Evolutionary conservation across 2,329 filamentous ascomycete genomes (phyloP).

Genomic region (Trichoderma oligosporum): DNA sequence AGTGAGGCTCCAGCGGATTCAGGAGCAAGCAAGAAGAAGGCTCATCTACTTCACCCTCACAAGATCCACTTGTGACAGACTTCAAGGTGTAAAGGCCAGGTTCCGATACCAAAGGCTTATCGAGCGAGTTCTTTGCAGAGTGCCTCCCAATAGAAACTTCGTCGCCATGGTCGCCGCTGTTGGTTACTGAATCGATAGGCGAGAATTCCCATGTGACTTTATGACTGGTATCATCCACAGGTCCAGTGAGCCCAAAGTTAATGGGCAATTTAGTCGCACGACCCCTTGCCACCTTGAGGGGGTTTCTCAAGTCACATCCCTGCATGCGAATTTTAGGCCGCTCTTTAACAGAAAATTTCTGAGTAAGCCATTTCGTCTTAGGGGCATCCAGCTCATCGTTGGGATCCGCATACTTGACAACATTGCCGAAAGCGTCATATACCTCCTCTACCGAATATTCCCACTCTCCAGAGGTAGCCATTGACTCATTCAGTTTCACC

Average conservation of each 20-base stretch:
- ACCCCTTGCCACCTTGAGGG: conserved; percentile 79
- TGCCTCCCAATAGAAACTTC: conserved; percentile 55
- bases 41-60: conserved; percentile 83
- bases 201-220: conserved; percentile 79
- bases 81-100: conserved; percentile 84
- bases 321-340: conserved; percentile 69
- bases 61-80: conserved; percentile 74
- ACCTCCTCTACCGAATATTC: conserved; percentile 89
- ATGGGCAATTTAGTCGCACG: conserved; percentile 66
- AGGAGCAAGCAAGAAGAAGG: conserved; percentile 89
- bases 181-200: conserved; percentile 63
- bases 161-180: conserved; percentile 65
- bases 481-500: conserved; percentile 86
- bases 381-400: conserved; percentile 67
- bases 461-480: conserved; percentile 76
- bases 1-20: conserved; percentile 82
- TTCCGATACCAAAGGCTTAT: conserved; percentile 65
- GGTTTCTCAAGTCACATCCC: conserved; percentile 74
- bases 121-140: conserved; percentile 57
- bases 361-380: conserved; percentile 62
- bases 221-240: conserved; percentile 60
- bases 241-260: conserved; percentile 60
- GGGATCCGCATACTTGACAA: conserved; percentile 66
- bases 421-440: conserved; percentile 83
- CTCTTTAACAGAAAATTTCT: conserved; percentile 81